Conservation (phyloP, 176 grass and related monocot genomes). For the Ensete ventricosum region DNA sequence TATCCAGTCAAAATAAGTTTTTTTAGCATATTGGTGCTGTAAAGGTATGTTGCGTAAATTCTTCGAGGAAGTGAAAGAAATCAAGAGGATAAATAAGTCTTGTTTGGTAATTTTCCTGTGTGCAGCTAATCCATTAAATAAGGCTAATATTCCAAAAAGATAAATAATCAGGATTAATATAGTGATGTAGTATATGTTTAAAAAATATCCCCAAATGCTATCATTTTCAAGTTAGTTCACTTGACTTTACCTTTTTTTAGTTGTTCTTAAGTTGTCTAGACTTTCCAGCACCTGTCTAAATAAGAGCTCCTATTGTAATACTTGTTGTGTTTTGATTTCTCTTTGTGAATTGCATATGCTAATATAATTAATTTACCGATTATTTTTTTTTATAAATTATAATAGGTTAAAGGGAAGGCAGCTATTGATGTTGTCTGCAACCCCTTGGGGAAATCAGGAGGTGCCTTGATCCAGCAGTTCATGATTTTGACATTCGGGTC, state of each 20-base stretch:
- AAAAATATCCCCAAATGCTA: no score
- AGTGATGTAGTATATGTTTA: no score
- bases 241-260: not conserved
- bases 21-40: not conserved
- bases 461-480: conserved; percentile 97
- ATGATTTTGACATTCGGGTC: conserved; percentile 97
- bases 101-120: not conserved
- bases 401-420: conserved; percentile 95
- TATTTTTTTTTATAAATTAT: conserved; percentile 12
- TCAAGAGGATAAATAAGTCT: not conserved
- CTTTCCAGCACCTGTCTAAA: not conserved
- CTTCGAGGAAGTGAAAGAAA: not conserved
- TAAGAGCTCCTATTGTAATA: no score
- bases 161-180: not conserved
- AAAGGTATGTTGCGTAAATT: not conserved
- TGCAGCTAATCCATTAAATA: not conserved
- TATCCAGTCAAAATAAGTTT: no score
- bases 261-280: not conserved
- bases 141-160: not conserved
- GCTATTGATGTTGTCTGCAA: conserved; percentile 99
- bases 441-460: conserved; percentile 90
- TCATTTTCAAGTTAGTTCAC: no score
- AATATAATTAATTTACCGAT: not conserved
- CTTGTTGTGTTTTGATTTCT: no score
- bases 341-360: not conserved